A percentile compares a stretch with the other conserved stretches of the same genome.
phyloP scores from a whole-genome alignment of 1,284 basidiomycete species.

The Veloboletus limbatus region DNA sequence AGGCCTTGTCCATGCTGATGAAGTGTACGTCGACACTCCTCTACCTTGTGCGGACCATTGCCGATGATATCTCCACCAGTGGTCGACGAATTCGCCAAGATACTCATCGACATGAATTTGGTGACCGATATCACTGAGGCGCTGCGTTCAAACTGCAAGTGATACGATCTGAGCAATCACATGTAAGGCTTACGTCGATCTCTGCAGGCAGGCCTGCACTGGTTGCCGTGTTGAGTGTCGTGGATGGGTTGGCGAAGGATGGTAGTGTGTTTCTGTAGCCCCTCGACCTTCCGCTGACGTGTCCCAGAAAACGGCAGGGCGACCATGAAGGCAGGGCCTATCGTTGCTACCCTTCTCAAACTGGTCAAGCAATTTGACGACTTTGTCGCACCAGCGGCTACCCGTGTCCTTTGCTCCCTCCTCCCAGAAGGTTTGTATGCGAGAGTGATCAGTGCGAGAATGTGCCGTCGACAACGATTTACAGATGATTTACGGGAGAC shows the following conservation, averaged over 20 bases:
- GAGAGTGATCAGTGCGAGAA: background rate
- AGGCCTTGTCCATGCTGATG: slow-evolving; percentile 27
- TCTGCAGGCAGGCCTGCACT: slow-evolving; percentile 17
- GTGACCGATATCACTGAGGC: slow-evolving; percentile 23
- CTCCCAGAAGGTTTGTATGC: slow-evolving; percentile 22
- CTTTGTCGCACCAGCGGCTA: slow-evolving; percentile 32
- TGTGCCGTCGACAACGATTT: background rate
- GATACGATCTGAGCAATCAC: background rate
- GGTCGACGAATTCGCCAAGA: slow-evolving; percentile 10
- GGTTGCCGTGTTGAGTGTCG: slow-evolving; percentile 22
- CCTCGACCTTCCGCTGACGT: background rate
- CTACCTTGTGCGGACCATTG: background rate
- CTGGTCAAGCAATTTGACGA: slow-evolving; percentile 24
- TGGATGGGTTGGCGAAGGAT: slow-evolving; percentile 21
- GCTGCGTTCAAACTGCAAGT: slow-evolving; percentile 20
- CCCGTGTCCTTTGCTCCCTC: slow-evolving; percentile 24
- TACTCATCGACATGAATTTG: slow-evolving; percentile 14
- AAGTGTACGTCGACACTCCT: slow-evolving; percentile 14
- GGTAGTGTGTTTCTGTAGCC: slow-evolving; percentile 7
- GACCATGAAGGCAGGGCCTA: slow-evolving; percentile 7
- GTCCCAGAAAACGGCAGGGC: slow-evolving; percentile 9
- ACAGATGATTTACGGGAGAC: slow-evolving; percentile 20
- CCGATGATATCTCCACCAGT: slow-evolving; percentile 13
- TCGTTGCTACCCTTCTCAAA: slow-evolving; percentile 19
- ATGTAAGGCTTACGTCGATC: background rate